Percentiles rank a stretch among this genome's conserved stretches.
Conservation (phyloP, 257 asterid species). For the Prunella vulgaris region DNA sequence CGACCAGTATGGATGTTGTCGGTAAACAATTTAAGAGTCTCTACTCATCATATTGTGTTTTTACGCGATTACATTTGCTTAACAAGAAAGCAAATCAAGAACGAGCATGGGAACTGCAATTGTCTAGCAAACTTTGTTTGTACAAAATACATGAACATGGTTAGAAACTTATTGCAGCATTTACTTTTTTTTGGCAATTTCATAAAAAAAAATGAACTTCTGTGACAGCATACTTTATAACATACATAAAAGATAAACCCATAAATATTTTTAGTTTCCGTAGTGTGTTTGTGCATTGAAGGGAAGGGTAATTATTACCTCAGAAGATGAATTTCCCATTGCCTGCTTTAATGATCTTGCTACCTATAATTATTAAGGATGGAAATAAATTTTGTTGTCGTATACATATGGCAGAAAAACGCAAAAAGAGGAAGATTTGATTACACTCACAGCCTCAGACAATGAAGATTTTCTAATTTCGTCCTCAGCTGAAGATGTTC, state of each 20-base stretch:
- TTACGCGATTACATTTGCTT: not conserved
- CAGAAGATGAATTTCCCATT: slow-evolving; percentile 37
- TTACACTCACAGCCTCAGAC: slow-evolving; percentile 52
- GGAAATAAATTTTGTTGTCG: slow-evolving; percentile 1
- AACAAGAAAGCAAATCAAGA: slow-evolving; percentile 4
- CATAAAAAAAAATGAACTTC: not conserved
- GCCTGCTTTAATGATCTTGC: slow-evolving; percentile 47
- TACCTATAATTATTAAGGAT: slow-evolving; percentile 31
- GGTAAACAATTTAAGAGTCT: not conserved
- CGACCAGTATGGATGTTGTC: not conserved
- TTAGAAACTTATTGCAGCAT: not conserved
- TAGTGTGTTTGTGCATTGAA: not conserved
- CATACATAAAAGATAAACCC: not conserved
- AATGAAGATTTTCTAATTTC: slow-evolving; percentile 42
- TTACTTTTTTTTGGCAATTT: not conserved
- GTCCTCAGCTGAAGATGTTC: slow-evolving; percentile 56
- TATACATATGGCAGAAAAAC: not conserved
- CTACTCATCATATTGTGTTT: not conserved
- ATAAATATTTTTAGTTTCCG: not conserved
- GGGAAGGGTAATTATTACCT: slow-evolving; percentile 37
- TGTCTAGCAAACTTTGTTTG: not conserved
- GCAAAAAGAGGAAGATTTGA: not conserved
- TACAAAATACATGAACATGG: not conserved
- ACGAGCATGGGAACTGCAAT: not conserved
- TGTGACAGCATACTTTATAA: not conserved